A percentile compares a stretch with the other conserved stretches of the same genome.
These are phyloP conservation scores for Ceratocystis harringtonii DNA, from an alignment of 2,329 filamentous ascomycete genomes.

Conservation along the genomic window DNA sequence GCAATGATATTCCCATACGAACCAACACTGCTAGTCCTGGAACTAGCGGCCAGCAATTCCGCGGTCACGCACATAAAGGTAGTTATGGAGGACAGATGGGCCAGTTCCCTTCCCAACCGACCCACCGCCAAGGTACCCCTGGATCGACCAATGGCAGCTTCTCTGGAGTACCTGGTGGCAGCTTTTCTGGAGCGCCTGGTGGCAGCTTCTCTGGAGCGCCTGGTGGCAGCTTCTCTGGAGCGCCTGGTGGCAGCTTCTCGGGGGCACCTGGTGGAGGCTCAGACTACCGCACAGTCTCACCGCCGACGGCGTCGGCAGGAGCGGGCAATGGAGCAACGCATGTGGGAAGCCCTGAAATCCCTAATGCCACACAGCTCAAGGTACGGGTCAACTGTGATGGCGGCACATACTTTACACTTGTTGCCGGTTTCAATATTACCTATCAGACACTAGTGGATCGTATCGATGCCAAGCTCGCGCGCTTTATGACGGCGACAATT, in stretches of 20 bases:
- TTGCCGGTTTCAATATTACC: slow-evolving; percentile 87
- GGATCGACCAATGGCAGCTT: slow-evolving; percentile 23
- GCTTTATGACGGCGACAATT: slow-evolving; percentile 73
- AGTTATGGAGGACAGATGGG: slow-evolving; percentile 38
- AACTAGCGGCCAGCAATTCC: slow-evolving; percentile 44
- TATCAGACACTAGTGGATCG: slow-evolving; percentile 89
- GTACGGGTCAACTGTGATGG: slow-evolving; percentile 83
- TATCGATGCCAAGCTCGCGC: slow-evolving; percentile 85
- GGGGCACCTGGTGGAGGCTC: slow-evolving; percentile 17
- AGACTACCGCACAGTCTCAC: slow-evolving; percentile 32
- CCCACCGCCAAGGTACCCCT: slow-evolving; percentile 36
- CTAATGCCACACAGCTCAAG: slow-evolving; percentile 63
- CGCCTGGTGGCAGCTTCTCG: slow-evolving; percentile 26
- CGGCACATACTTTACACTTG: slow-evolving; percentile 83
- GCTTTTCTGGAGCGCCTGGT: slow-evolving; percentile 11
- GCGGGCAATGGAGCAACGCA: slow-evolving; percentile 14
- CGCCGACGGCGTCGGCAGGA: slow-evolving; percentile 24
- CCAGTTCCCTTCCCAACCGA: slow-evolving; percentile 41
- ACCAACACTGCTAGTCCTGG: slow-evolving; percentile 58
- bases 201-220: slow-evolving; percentile 25
- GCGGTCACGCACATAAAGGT: slow-evolving; percentile 30
- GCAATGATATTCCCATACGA: slow-evolving; percentile 49
- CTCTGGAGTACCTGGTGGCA: slow-evolving; percentile 26
- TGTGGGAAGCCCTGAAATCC: slow-evolving; percentile 35
- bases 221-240: slow-evolving; percentile 21